Evolutionary conservation across 2,329 filamentous ascomycete genomes (phyloP).

Genomic region (Gnomoniopsis smithogilvyi): DNA sequence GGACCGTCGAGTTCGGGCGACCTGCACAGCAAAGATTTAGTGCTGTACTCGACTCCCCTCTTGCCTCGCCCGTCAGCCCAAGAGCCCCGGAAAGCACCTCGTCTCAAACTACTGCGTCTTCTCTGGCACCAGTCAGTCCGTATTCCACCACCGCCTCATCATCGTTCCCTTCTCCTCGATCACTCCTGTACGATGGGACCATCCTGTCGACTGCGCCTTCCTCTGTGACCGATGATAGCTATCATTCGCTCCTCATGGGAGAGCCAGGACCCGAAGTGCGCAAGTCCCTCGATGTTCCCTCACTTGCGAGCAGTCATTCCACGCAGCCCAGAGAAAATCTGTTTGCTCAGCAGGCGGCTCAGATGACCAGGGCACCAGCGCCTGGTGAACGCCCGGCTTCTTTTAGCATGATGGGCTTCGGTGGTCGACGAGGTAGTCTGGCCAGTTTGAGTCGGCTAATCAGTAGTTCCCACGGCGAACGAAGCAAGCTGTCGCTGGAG

Average conservation of each 20-base stretch:
- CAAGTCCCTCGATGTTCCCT: conserved; percentile 68
- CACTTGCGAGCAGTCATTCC: conserved; percentile 71
- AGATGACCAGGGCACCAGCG: conserved; percentile 45
- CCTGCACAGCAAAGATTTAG: conserved; percentile 26
- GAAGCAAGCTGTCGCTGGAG: conserved; percentile 71
- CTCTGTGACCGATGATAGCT: conserved; percentile 68
- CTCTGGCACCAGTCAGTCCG: conserved; percentile 56
- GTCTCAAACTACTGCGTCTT: conserved; percentile 27
- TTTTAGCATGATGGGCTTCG: conserved; percentile 59
- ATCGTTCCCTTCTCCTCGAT: conserved; percentile 67
- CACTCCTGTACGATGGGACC: conserved; percentile 67
- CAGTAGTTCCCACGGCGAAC: conserved; percentile 70
- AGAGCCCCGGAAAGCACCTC: conserved; percentile 20
- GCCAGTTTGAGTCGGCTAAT: conserved; percentile 75
- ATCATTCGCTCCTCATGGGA: conserved; percentile 68
- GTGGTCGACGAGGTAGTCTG: conserved; percentile 71
- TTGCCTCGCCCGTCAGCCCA: conserved; percentile 17
- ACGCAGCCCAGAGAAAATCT: conserved; percentile 70
- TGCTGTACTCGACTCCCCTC: conserved; percentile 21
- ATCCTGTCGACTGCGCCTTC: conserved; percentile 74
- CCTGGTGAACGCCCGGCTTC: conserved; percentile 60
- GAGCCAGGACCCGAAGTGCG: conserved; percentile 71
- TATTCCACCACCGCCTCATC: conserved; percentile 58
- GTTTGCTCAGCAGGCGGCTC: conserved; percentile 39
- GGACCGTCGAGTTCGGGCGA: conserved; percentile 15